A percentile compares a stretch with the other conserved stretches of the same genome.
These are phyloP conservation scores for Euptelea pleiosperma DNA, from an alignment of 164 flowering plant species.

Conservation along the genomic window DNA sequence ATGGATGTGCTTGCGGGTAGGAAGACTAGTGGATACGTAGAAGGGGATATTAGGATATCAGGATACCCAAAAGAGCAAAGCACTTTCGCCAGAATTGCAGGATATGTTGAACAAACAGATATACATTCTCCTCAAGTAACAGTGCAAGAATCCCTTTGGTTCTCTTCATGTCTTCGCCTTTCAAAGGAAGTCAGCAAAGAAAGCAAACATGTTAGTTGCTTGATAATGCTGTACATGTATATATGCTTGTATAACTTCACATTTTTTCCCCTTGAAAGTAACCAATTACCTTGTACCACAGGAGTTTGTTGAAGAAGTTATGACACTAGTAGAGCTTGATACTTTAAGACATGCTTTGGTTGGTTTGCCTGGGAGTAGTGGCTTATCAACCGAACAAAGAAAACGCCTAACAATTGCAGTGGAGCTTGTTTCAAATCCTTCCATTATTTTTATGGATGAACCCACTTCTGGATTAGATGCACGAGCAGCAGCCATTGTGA, in stretches of 20 bases:
- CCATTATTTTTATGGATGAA: slow-evolving; percentile 97
- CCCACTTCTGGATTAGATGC: slow-evolving; percentile 99
- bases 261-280: slow-evolving; percentile 4
- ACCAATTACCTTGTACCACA: slow-evolving; percentile 26
- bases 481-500: slow-evolving; percentile 94
- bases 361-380: slow-evolving; percentile 77
- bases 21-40: slow-evolving; percentile 92
- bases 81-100: slow-evolving; percentile 95
- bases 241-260: neutral
- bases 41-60: slow-evolving; percentile 87
- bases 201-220: slow-evolving; percentile 43
- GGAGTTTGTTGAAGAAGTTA: slow-evolving; percentile 93
- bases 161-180: slow-evolving; percentile 77
- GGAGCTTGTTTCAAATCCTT: slow-evolving; percentile 96
- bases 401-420: slow-evolving; percentile 94
- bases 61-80: slow-evolving; percentile 81
- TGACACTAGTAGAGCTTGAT: slow-evolving; percentile 81
- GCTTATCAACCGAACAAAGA: slow-evolving; percentile 92
- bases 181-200: slow-evolving; percentile 64
- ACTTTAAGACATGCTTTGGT: slow-evolving; percentile 74
- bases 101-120: slow-evolving; percentile 93
- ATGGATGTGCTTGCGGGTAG: slow-evolving; percentile 99
- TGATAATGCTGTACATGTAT: neutral
- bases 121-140: slow-evolving; percentile 97
- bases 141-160: slow-evolving; percentile 75